A percentile compares a stretch with the other conserved stretches of the same genome.
These are phyloP conservation scores for Agarophyton chilense DNA, from an alignment of 23 red algal genomes.

Conservation along the genomic window DNA sequence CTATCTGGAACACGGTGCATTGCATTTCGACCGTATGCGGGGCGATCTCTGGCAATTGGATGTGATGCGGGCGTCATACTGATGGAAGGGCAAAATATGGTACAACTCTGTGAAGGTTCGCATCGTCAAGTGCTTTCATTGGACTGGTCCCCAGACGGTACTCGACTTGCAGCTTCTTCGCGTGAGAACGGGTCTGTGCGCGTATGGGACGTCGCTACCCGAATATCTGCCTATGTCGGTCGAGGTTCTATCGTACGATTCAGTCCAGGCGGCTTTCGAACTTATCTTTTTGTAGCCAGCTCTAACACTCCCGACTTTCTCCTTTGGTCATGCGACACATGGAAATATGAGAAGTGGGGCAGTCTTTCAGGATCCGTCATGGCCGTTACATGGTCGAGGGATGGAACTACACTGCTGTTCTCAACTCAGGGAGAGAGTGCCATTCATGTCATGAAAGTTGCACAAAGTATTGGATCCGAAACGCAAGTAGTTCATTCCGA, in stretches of 20 bases:
- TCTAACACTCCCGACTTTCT: slow-evolving; percentile 7
- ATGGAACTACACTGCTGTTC: slow-evolving; percentile 48
- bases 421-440: slow-evolving; percentile 51
- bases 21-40: slow-evolving; percentile 60
- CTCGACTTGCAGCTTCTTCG: slow-evolving; percentile 40
- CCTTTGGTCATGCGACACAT: slow-evolving; percentile 44
- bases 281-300: slow-evolving; percentile 44
- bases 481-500: slow-evolving; percentile 45
- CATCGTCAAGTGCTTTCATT: slow-evolving; percentile 49
- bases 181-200: slow-evolving; percentile 8
- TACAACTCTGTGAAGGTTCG: not conserved
- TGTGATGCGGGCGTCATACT: slow-evolving; percentile 32
- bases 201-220: slow-evolving; percentile 55
- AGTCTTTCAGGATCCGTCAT: slow-evolving; percentile 50
- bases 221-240: slow-evolving; percentile 36
- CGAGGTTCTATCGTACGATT: slow-evolving; percentile 23
- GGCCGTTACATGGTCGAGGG: slow-evolving; percentile 34
- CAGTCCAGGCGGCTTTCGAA: slow-evolving; percentile 10
- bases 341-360: slow-evolving; percentile 50
- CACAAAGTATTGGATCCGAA: slow-evolving; percentile 13
- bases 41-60: slow-evolving; percentile 49
- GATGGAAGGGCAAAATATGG: slow-evolving; percentile 9
- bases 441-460: slow-evolving; percentile 49
- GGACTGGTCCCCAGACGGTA: slow-evolving; percentile 66
- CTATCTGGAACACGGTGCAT: slow-evolving; percentile 26